phyloP scores from a whole-genome alignment of 805 yeast species.

The Kodamaea nitidulidarum region DNA sequence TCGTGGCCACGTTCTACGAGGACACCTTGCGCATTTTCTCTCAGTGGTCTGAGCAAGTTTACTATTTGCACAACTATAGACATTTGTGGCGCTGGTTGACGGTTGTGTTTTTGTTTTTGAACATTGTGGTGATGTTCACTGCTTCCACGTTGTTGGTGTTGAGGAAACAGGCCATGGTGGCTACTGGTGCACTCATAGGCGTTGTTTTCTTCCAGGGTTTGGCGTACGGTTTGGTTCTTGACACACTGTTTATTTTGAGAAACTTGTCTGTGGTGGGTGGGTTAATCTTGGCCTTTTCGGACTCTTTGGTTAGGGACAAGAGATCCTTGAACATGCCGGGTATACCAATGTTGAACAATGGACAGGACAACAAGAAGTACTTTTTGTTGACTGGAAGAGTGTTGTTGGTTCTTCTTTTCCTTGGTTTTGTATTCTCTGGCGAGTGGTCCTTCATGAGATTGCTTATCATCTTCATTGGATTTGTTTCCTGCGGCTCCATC shows the following conservation, averaged over 20 bases:
- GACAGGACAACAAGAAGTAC: slow-evolving; percentile 73
- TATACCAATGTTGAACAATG: slow-evolving; percentile 60
- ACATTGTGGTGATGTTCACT: slow-evolving; percentile 63
- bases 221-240: slow-evolving; percentile 82
- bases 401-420: slow-evolving; percentile 75
- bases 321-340: slow-evolving; percentile 68
- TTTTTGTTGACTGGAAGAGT: slow-evolving; percentile 84
- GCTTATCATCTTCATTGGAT: slow-evolving; percentile 64
- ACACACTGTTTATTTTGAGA: slow-evolving; percentile 76
- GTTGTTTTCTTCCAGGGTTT: slow-evolving; percentile 82
- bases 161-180: slow-evolving; percentile 62
- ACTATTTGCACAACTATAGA: slow-evolving; percentile 74
- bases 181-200: slow-evolving; percentile 63
- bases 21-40: slow-evolving; percentile 78
- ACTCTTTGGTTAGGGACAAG: slow-evolving; percentile 75
- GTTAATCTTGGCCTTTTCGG: slow-evolving; percentile 78
- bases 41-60: slow-evolving; percentile 91
- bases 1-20: slow-evolving; percentile 91
- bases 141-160: slow-evolving; percentile 71
- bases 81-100: slow-evolving; percentile 76
- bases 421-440: slow-evolving; percentile 77
- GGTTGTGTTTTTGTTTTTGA: slow-evolving; percentile 58
- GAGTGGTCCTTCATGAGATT: slow-evolving; percentile 66
- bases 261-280: slow-evolving; percentile 92
- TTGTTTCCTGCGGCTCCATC: slow-evolving; percentile 67